A percentile compares a stretch with the other conserved stretches of the same genome.
Evolutionary conservation across 2,329 filamentous ascomycete species (phyloP).

Genomic region (Tolypocladium ovalisporum): DNA sequence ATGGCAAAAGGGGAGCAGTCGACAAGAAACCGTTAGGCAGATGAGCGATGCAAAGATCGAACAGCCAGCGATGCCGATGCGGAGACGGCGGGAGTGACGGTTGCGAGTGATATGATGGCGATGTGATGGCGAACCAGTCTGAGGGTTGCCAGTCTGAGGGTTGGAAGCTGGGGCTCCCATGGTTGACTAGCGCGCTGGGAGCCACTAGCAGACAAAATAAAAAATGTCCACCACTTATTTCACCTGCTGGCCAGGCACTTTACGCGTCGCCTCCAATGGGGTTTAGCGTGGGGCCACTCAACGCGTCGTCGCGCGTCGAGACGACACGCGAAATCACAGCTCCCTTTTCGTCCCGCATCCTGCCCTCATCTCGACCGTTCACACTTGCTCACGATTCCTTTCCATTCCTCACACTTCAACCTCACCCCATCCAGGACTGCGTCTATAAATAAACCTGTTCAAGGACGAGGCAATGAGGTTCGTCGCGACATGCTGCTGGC

Average conservation of each 20-base stretch:
- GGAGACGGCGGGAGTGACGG: not conserved
- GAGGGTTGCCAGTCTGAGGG: not conserved
- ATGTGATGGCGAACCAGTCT: not conserved
- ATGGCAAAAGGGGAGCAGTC: too few species aligned
- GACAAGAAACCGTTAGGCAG: not conserved
- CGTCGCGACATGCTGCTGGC: not conserved
- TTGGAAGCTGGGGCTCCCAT: not conserved
- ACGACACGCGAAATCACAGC: slow-evolving; percentile 14
- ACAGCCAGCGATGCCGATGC: not conserved
- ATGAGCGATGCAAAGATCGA: not conserved
- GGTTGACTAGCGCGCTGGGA: not conserved
- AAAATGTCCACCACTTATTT: not conserved
- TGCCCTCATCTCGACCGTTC: slow-evolving; percentile 9
- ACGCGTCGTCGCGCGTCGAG: slow-evolving; percentile 26
- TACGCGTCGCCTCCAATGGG: slow-evolving; percentile 18
- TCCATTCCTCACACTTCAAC: not conserved
- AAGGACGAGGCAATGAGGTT: slow-evolving; percentile 12
- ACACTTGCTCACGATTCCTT: slow-evolving; percentile 4
- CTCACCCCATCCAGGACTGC: not conserved
- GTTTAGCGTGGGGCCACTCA: slow-evolving; percentile 27
- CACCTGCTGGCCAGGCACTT: slow-evolving; percentile 16
- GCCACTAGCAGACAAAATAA: rapidly evolving
- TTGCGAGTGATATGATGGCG: too few species aligned
- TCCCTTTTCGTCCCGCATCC: slow-evolving; percentile 5
- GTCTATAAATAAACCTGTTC: not conserved